A percentile compares a stretch with the other conserved stretches of the same genome.
phyloP scores from a whole-genome alignment of 805 yeast species.

The Yarrowia osloensis region DNA sequence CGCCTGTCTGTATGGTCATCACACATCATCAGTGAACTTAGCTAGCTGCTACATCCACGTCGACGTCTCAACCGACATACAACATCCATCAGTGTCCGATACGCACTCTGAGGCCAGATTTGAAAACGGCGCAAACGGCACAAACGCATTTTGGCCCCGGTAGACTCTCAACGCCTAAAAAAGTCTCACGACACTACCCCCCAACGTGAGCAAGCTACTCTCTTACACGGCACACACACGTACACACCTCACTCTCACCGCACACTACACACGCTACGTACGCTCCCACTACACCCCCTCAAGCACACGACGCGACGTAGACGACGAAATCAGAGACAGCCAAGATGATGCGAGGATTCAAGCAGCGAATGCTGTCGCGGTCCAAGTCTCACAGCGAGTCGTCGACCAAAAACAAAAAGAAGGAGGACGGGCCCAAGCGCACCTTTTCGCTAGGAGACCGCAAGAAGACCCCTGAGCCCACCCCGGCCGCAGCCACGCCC shows the following conservation, averaged over 20 bases:
- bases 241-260: background rate
- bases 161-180: background rate
- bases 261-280: background rate
- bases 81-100: background rate
- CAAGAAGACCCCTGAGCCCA: slow-evolving; percentile 23
- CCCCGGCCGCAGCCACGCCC: slow-evolving; percentile 1
- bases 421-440: slow-evolving; percentile 31
- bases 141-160: background rate
- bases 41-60: slow-evolving; percentile 19
- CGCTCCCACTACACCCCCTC: background rate
- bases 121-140: background rate
- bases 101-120: background rate
- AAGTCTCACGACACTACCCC: background rate
- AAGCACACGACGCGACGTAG: background rate
- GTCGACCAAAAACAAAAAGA: slow-evolving; percentile 32
- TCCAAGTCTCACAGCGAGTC: slow-evolving; percentile 36
- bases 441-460: slow-evolving; percentile 26
- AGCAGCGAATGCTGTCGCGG: slow-evolving; percentile 40
- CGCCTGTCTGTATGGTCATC: slow-evolving; percentile 10
- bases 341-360: slow-evolving; percentile 39
- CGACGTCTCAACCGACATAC: slow-evolving; percentile 22
- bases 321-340: background rate
- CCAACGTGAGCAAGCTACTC: background rate
- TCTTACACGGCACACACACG: background rate
- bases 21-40: slow-evolving; percentile 23